Evolutionary conservation across 164 flowering plant species (phyloP).

Genomic region (Tetrastigma voinierianum): DNA sequence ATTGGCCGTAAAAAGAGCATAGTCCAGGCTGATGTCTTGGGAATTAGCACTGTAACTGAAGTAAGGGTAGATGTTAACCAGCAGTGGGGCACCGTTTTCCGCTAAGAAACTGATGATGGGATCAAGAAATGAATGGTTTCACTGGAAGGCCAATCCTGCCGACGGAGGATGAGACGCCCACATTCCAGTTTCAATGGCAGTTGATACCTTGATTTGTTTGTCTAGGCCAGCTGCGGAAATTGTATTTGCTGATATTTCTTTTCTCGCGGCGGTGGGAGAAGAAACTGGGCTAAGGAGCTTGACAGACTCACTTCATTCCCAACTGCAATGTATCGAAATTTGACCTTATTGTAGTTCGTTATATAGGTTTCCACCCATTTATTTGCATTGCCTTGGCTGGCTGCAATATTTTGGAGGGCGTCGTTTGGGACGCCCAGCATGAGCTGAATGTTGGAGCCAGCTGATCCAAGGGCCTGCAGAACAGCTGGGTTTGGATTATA

Average conservation of each 20-base stretch:
- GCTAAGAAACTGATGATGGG: constrained; percentile 20
- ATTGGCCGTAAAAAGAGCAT: constrained; percentile 19
- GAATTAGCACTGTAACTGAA: constrained; percentile 14
- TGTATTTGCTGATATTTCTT: constrained; percentile 19
- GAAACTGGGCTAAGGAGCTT: constrained; percentile 9
- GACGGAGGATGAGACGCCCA: constrained; percentile 27
- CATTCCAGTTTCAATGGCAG: constrained; percentile 9
- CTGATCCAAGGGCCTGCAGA: constrained; percentile 37
- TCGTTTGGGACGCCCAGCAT: constrained; percentile 31
- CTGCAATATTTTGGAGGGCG: constrained; percentile 27
- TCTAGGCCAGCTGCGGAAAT: constrained; percentile 11
- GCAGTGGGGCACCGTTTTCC: constrained; percentile 14
- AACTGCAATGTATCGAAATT: constrained; percentile 37
- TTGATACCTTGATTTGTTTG: constrained; percentile 22
- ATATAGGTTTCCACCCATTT: constrained; percentile 45
- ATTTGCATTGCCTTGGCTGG: constrained; percentile 27
- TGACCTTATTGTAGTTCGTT: constrained; percentile 20
- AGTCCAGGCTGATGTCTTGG: constrained; percentile 14
- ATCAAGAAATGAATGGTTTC: not conserved
- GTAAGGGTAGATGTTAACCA: constrained; percentile 27
- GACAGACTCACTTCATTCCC: constrained; percentile 43
- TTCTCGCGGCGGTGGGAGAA: constrained; percentile 34
- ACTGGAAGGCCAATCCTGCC: constrained; percentile 2
- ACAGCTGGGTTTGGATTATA: constrained; percentile 26
- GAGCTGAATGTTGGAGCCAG: constrained; percentile 39